Conservation (phyloP, 2,329 filamentous ascomycete species). For the Phyllosticta citribraziliensis region DNA sequence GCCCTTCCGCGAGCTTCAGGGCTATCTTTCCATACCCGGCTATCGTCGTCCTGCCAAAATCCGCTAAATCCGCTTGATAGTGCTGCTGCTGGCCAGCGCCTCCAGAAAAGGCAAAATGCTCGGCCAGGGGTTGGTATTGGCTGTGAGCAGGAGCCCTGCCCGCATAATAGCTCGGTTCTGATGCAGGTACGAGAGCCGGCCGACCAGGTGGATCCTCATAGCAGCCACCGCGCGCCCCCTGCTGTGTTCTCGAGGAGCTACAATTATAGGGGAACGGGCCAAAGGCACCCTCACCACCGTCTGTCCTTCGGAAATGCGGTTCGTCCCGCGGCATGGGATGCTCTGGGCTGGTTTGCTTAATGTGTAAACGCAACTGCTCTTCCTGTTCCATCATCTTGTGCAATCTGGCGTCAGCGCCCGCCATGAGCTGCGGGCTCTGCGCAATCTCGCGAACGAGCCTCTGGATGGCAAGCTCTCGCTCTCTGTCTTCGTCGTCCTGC, state of each 20-base stretch:
- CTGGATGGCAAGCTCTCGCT: conserved; percentile 5
- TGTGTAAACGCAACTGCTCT: conserved; percentile 3
- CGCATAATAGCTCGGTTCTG: conserved; percentile 4
- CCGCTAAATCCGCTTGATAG: conserved; percentile 9
- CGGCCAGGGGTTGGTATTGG: conserved; percentile 3
- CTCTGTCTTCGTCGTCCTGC: conserved; percentile 14
- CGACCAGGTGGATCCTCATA: conserved; percentile 4
- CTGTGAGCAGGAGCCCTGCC: conserved; percentile 3
- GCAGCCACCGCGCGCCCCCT: conserved; percentile 1
- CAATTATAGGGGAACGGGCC: conserved; percentile 8
- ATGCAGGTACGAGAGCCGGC: conserved; percentile 6
- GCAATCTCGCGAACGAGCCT: conserved; percentile 3
- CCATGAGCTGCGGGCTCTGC: background rate
- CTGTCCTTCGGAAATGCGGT: conserved; percentile 6
- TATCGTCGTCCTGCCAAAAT: conserved; percentile 20
- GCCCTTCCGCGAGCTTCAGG: conserved; percentile 22
- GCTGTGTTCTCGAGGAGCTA: conserved; percentile 2
- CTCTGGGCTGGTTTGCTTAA: background rate
- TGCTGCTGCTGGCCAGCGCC: background rate
- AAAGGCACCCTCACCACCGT: background rate
- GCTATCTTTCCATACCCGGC: conserved; percentile 30
- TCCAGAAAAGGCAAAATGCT: background rate
- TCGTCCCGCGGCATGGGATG: conserved; percentile 5
- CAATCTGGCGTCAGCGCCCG: background rate
- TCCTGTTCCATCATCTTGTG: conserved; percentile 4